Evolutionary conservation across 192 early-diverging fungal genomes (phyloP), one percentile per base, ranked within the genome.

Genomic region (Linnemannia elongata): DNA sequence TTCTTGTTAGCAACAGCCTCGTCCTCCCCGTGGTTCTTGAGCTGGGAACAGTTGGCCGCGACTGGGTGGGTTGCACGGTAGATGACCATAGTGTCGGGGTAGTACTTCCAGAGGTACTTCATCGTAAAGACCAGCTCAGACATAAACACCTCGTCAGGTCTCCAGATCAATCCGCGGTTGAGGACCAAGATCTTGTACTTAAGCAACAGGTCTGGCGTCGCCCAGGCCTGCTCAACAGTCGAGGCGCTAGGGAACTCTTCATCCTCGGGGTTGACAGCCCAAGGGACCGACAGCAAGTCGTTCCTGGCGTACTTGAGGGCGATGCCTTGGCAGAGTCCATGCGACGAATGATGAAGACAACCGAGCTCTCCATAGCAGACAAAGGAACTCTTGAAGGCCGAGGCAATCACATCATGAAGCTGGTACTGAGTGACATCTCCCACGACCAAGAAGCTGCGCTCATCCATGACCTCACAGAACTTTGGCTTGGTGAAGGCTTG

Each of bases 301-400:
- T 93, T 93, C n/a, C 91, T 87, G 0, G 91, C 75, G 73, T 78
- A 89, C 78, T 83, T 86, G 75, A 86, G 69, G 15, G 60, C 78
- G 2, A 81, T 75, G 35, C 47, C 66, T 0, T 33, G 44, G 63
- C 84, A 86, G 70, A 86, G 79, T 41, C 79, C 75, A 76, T 83
- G 85, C 7, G 82, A 39, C 8, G 66, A 45, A 69, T 89, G 88
- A 18, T 82, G 86, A 78, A 91, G 88, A 75, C 92, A 93, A 24
- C 86, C 83, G 13, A 88, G 80, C 76, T 92, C 92, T 20, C 92
- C 92, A 83, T 89, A 93, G 70, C 92, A 93, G 60, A 79, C 88
- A 6, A 90, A 89, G 6, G 85, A 88, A 41, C 88, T 90, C 39
- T 90, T 66, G 47, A 93, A 89, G 54, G 88, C 81, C 80, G 91